Percentiles rank a stretch among this genome's conserved stretches.
Conservation (phyloP, 768 basidiomycete species). For the Lactarius hengduanensis region DNA sequence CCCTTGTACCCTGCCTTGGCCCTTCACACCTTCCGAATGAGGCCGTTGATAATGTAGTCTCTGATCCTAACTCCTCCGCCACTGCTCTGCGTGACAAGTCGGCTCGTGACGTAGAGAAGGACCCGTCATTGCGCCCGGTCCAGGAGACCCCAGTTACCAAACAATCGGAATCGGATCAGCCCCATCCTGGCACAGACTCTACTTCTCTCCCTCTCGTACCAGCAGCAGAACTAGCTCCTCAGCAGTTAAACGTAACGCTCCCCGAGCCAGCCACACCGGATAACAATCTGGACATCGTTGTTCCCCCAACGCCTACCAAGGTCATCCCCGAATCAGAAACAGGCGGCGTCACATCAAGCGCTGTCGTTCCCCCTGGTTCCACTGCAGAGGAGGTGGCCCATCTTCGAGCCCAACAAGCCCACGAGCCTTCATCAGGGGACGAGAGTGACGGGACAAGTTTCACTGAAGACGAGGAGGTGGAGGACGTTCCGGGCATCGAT, state of each 20-base stretch:
- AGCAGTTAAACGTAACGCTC: constrained; percentile 30
- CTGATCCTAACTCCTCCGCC: constrained; percentile 28
- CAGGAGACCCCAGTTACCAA: constrained; percentile 31
- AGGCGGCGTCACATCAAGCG: constrained; percentile 86
- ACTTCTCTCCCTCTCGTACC: constrained; percentile 13
- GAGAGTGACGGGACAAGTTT: constrained; percentile 65
- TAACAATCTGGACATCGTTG: constrained; percentile 37
- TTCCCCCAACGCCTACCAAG: constrained; percentile 52
- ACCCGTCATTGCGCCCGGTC: constrained; percentile 24
- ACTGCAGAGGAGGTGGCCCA: constrained; percentile 46
- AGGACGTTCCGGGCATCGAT: constrained; percentile 51
- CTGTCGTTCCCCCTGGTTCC: constrained; percentile 88
- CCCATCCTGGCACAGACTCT: constrained; percentile 15
- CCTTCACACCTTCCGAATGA: constrained; percentile 51
- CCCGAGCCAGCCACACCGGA: constrained; percentile 35
- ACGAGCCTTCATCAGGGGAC: constrained; percentile 45
- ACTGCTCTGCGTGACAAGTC: constrained; percentile 34
- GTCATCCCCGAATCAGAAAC: constrained; percentile 69
- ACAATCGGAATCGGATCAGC: constrained; percentile 25
- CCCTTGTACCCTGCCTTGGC: constrained; percentile 66
- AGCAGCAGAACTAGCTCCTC: constrained; percentile 23
- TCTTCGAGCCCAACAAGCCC: constrained; percentile 35
- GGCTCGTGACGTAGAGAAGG: constrained; percentile 31
- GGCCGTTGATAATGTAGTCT: constrained; percentile 34
- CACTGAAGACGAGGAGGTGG: constrained; percentile 65